Base-by-base conservation (phyloP, 176 grass and related monocot genomes). In the Tillandsia fasciculata region DNA sequence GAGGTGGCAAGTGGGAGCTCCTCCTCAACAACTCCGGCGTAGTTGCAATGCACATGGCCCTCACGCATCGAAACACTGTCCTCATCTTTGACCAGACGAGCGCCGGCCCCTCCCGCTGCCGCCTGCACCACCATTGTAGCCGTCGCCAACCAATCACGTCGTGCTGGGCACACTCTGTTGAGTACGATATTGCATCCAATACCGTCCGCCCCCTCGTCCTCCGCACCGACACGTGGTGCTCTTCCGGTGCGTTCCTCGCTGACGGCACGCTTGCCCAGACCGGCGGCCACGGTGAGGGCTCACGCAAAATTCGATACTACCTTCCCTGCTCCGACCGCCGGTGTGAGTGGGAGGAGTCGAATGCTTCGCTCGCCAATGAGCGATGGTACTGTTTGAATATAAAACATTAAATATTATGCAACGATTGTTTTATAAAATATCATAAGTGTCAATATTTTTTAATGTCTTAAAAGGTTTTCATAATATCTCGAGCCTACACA, bases 1-100 rank as follows among this genome's bases (percentile, higher is more conserved):
- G 63, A 14, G 72, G 47, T 13, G 81, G 81, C 53, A 69, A 59
- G 7, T 83, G 81, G 81, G 49, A 83, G 76, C 68, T 83, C 57
- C 74, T 83, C 33, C 52, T 83, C 65, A 74, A 78, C 63, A 83
- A 49, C 63, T 78, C 81, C 27, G 81, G 81, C 48, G 81, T 77
- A 13, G 75, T 83, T 14, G 81, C 81, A 29, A 83, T 83, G 81
- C 81, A 83, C 53, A 83, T 83, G 81, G 74, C 69, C 10, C 74
- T 83, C n/a, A 83, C 81, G 13, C 22, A 83, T 67, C 75, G 69
- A 50, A 58, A 78, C 75, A 83, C 81, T 8, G 81, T 83, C 14
- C 12, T 83, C 81, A 74, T 83, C 64, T 83, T 83, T 48, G 75
- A 83, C 53, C 81, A 83, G 53, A 77, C 75, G 3, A 74, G 24